These are phyloP conservation scores for Quillaja saponaria DNA, from an alignment of 306 rosid genomes.

Conservation along the genomic window DNA sequence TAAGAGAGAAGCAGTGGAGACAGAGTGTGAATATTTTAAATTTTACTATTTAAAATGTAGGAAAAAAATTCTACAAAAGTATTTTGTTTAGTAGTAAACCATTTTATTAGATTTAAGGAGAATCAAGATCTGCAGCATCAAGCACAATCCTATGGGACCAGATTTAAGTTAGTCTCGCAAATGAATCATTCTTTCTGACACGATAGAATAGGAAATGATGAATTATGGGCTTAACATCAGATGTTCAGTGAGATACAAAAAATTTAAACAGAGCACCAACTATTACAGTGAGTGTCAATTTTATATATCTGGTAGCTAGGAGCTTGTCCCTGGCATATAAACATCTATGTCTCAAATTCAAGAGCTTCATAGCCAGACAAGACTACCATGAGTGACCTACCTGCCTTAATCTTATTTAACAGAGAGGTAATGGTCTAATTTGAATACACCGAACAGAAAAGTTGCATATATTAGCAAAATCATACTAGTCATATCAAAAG, in stretches of 20 bases:
- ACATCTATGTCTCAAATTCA: no score
- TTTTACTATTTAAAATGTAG: no score
- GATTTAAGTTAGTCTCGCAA: neutral
- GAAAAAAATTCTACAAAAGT: constrained; percentile 16
- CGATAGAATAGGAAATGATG: neutral
- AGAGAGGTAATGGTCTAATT: neutral
- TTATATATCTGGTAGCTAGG: neutral
- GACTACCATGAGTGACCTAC: neutral
- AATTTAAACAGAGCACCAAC: no score
- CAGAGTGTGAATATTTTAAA: no score
- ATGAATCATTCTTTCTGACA: no score
- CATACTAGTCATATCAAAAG: neutral
- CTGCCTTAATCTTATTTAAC: no score
- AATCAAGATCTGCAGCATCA: constrained; percentile 23
- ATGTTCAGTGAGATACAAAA: no score
- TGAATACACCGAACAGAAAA: neutral
- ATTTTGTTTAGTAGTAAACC: constrained; percentile 2
- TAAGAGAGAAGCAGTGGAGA: constrained; percentile 18
- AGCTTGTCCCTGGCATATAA: no score
- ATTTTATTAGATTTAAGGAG: neutral
- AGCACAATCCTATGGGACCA: neutral
- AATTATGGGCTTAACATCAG: neutral
- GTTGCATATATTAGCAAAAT: neutral
- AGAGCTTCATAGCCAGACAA: neutral
- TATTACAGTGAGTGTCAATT: no score